A percentile compares a stretch with the other conserved stretches of the same genome.
Conservation (phyloP, 179 eudicot species). For the Corrigiola litoralis region DNA sequence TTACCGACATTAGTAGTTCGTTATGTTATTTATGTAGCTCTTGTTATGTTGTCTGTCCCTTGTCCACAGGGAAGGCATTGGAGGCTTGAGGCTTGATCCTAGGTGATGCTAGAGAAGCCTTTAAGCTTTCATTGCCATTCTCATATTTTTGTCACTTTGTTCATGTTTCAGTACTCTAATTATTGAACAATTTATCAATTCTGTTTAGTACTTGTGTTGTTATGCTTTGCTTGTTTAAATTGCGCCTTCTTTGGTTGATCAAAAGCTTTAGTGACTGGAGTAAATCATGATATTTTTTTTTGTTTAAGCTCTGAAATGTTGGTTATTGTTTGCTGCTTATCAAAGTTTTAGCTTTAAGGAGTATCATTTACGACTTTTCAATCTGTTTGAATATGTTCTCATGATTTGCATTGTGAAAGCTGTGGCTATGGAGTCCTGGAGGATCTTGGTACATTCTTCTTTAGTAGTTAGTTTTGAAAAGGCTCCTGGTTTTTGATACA, state of each 20-base stretch:
- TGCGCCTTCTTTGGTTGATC: not conserved
- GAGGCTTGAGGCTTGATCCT: conserved; percentile 14
- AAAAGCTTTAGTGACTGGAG: not conserved
- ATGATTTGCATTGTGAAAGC: not conserved
- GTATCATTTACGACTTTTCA: not conserved
- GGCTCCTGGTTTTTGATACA: not conserved
- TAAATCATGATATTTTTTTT: not conserved
- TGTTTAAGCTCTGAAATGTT: not conserved
- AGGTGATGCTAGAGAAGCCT: conserved; percentile 11
- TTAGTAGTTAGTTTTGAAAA: not conserved
- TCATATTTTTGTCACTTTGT: conserved; percentile 27
- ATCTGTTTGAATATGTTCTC: not conserved
- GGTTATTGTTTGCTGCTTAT: not conserved
- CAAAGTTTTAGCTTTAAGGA: not conserved
- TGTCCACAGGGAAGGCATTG: conserved; percentile 20
- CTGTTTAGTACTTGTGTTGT: not conserved
- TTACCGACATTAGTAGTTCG: conserved; percentile 14
- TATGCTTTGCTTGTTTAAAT: not conserved
- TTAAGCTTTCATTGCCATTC: conserved; percentile 15
- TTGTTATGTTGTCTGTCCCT: conserved; percentile 8
- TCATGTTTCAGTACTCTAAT: conserved; percentile 24
- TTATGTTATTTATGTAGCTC: conserved; percentile 13
- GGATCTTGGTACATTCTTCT: not conserved
- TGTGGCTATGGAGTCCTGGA: too few species aligned
- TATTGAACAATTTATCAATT: conserved; percentile 15